These are phyloP conservation scores for Pseudocercospora musae DNA, from an alignment of 2,329 filamentous ascomycete genomes.

Conservation along the genomic window DNA sequence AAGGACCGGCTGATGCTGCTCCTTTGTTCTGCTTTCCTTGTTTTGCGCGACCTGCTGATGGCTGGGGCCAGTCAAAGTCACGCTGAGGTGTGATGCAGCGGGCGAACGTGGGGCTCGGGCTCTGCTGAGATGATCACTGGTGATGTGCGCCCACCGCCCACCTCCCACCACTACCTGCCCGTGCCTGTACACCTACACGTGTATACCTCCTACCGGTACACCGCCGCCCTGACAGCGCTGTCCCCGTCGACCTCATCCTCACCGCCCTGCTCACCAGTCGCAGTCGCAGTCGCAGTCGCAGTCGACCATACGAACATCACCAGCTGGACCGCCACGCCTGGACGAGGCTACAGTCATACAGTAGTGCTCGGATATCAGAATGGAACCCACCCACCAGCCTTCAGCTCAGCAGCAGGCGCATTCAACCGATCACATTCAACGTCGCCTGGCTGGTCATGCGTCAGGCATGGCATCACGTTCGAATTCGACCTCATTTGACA, in stretches of 20 bases:
- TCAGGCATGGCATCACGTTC: constrained; percentile 29
- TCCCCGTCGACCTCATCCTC: not conserved
- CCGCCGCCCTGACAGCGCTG: not conserved
- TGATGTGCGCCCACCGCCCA: no score
- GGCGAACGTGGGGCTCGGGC: no score
- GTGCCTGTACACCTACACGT: no score
- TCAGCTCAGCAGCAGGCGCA: constrained; percentile 10
- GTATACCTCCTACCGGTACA: not conserved
- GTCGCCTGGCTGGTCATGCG: constrained; percentile 23
- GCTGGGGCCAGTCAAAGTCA: not conserved
- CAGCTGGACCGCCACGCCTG: not conserved
- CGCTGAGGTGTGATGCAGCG: not conserved
- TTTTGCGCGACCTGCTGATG: not conserved
- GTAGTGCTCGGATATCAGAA: not conserved
- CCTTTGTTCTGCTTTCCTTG: constrained; percentile 2
- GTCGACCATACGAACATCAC: no score
- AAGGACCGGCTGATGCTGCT: no score
- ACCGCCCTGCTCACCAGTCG: not conserved
- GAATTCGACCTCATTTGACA: constrained; percentile 30
- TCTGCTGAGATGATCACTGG: not conserved
- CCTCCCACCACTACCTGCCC: no score
- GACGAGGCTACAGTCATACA: not conserved
- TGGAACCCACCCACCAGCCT: not conserved
- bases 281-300: no score
- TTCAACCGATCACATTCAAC: constrained; percentile 23